phyloP scores from a whole-genome alignment of 75 land plant genomes.

The Picea sitchensis region DNA sequence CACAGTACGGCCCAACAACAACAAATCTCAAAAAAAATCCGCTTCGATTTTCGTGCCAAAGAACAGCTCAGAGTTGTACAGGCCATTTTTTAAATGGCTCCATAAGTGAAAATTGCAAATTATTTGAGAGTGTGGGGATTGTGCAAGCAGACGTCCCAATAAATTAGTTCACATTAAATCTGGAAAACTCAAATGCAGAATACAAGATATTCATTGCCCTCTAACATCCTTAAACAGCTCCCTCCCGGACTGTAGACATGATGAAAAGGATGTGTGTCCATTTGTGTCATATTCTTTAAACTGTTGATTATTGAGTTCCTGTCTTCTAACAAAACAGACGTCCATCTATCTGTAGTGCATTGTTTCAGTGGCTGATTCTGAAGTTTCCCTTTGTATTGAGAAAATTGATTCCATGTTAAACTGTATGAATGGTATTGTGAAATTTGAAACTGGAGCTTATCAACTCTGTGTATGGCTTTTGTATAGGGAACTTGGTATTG shows the following conservation, averaged over 20 bases:
- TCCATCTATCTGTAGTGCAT: background rate
- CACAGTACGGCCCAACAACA: too few species aligned
- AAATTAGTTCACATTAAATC: background rate
- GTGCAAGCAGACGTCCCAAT: background rate
- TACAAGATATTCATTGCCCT: background rate
- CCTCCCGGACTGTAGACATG: background rate
- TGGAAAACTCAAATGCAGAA: background rate
- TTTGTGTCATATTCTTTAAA: background rate
- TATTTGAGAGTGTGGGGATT: background rate
- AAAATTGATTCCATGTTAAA: background rate
- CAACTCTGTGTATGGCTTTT: background rate
- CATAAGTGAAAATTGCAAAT: background rate
- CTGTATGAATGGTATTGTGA: background rate
- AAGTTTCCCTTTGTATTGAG: background rate
- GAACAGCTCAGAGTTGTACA: background rate
- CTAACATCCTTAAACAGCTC: background rate
- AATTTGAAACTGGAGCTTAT: background rate
- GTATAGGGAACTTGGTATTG: constrained; percentile 36
- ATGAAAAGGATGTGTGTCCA: background rate
- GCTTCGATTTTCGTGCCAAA: too few species aligned
- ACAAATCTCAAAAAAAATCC: too few species aligned
- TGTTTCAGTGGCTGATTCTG: background rate
- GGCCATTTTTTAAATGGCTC: background rate
- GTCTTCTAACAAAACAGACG: background rate
- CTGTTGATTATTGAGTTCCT: background rate